Percentiles rank a stretch among this genome's conserved stretches.
These are phyloP conservation scores for Graphium sp. DNA, from an alignment of 2,329 filamentous ascomycete genomes.

Conservation along the genomic window DNA sequence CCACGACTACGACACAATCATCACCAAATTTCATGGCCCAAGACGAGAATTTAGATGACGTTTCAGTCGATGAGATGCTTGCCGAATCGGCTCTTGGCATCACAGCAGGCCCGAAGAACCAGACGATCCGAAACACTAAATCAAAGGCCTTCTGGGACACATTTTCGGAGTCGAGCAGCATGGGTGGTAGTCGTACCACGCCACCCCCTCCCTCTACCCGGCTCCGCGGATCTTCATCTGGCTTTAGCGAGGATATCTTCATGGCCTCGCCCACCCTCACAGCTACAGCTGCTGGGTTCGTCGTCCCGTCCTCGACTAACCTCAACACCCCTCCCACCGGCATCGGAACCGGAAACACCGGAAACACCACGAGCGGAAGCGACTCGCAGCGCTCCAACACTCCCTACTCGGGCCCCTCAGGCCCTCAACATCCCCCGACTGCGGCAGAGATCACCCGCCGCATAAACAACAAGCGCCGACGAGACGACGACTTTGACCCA, in stretches of 20 bases:
- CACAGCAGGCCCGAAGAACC: constrained; percentile 16
- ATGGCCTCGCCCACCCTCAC: constrained; percentile 50
- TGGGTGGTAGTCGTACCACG: constrained; percentile 30
- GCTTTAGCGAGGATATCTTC: constrained; percentile 51
- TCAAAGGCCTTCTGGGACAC: constrained; percentile 42
- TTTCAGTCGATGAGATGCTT: constrained; percentile 54
- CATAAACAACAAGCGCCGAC: constrained; percentile 64
- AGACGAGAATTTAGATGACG: constrained; percentile 45
- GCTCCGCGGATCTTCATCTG: constrained; percentile 39
- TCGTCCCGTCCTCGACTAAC: constrained; percentile 10
- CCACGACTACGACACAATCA: constrained; percentile 41
- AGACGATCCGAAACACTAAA: not conserved
- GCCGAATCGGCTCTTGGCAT: constrained; percentile 29
- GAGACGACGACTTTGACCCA: constrained; percentile 83
- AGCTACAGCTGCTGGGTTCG: constrained; percentile 14
- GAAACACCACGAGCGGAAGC: constrained; percentile 5
- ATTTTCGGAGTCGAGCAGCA: constrained; percentile 51
- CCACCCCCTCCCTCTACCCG: constrained; percentile 51
- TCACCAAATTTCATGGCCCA: constrained; percentile 52
- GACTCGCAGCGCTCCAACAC: constrained; percentile 8
- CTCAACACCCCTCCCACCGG: not conserved
- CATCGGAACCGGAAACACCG: too few relatives aligned
- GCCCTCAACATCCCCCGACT: constrained; percentile 35
- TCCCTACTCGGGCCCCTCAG: constrained; percentile 11
- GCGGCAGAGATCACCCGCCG: constrained; percentile 63